Evolutionary conservation across 2,329 filamentous ascomycete genomes (phyloP), one percentile per base, ranked within the genome.

Genomic region (Capronia americana): DNA sequence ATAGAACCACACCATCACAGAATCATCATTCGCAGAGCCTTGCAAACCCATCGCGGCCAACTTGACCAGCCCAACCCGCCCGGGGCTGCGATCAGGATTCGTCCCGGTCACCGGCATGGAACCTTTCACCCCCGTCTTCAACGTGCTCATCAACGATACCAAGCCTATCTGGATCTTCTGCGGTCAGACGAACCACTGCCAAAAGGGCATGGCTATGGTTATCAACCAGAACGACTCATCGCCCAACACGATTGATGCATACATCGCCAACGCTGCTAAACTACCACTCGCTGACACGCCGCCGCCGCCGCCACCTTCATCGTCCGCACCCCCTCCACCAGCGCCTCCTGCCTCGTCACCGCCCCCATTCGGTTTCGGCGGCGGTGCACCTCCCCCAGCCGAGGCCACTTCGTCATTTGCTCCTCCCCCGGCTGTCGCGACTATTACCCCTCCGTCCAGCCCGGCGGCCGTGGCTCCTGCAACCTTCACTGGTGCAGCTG

Each of bases 151-250:
- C 77, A 89, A 88, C 74, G 83, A 87, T 77, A 86, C 84, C 53
- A 89, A 84, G 63, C 91, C 92, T 32, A 82, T 93, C 70, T 95
- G 92, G 91, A 80, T 91, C 70, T 94, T 90, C 84, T 94, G 91
- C 80, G 88, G 87, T 32, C 89, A 92, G 77, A 87, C 77, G 54
- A 86, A 84, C 74, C 92, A 95, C 80, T 95, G 91, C 79, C 86
- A 92, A 77, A 80, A 76, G 56, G 90, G 90, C 68, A 93, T 93
- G 89, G 84, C 85, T 64, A 89, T 91, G 81, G 90, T 91, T 34
- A 88, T 93, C 75, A 93, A 93, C 78, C 69, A 69, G 44, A 69
- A 70, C 65, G 61, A 61, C 53, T 62, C 57, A 11, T 56, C 53
- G 12, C 62, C 70, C 14, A 72, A 72, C 54, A 73, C 71, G 6